phyloP scores from a whole-genome alignment of 176 grass and related monocot genomes.

The Zoysia pacifica region DNA sequence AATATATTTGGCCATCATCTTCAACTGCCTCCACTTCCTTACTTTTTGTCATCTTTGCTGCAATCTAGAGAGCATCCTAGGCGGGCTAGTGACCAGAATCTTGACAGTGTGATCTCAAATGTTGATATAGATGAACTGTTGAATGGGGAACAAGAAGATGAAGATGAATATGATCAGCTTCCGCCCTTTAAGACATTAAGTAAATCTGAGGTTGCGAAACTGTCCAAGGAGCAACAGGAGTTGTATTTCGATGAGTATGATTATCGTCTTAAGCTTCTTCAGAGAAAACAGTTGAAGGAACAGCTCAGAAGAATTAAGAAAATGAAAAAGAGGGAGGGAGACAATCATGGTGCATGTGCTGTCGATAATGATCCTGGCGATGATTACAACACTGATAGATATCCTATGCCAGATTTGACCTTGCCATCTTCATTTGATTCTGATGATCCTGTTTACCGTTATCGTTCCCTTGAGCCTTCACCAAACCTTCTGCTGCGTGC shows the following conservation, averaged over 20 bases:
- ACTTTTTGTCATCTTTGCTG: constrained; percentile 81
- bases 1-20: constrained; percentile 51
- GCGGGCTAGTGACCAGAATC: constrained; percentile 40
- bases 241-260: constrained; percentile 89
- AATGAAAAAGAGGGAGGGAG: constrained; percentile 48
- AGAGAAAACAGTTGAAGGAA: constrained; percentile 82
- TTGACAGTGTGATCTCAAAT: constrained; percentile 47
- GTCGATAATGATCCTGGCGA: constrained; percentile 44
- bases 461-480: constrained; percentile 61
- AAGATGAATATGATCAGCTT: constrained; percentile 76
- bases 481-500: constrained; percentile 63
- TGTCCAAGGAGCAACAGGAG: constrained; percentile 76
- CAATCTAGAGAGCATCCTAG: constrained; percentile 75
- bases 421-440: constrained; percentile 95
- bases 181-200: constrained; percentile 81
- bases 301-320: constrained; percentile 60
- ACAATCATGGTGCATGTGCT: constrained; percentile 31
- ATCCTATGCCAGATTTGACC: constrained; percentile 67
- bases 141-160: constrained; percentile 51
- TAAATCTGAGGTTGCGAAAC: constrained; percentile 82
- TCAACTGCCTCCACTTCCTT: constrained; percentile 58
- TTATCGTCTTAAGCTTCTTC: constrained; percentile 81
- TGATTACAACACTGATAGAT: constrained; percentile 45
- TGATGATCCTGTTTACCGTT: constrained; percentile 69
- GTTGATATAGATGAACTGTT: constrained; percentile 59